phyloP scores from a whole-genome alignment of 2,329 filamentous ascomycete genomes.

The Colletotrichum sp. region DNA sequence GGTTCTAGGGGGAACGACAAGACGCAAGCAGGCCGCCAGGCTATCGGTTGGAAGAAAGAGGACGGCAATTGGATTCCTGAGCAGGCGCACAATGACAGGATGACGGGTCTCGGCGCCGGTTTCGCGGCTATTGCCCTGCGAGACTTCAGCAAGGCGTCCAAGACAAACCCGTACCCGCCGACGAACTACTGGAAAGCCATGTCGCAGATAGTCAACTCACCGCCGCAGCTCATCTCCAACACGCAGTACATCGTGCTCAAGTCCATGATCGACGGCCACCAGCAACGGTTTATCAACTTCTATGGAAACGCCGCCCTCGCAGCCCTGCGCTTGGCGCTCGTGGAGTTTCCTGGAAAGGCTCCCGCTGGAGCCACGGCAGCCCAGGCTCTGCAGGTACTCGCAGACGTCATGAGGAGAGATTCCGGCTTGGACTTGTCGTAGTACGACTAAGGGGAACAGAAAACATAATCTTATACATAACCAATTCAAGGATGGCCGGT shows the following conservation, averaged over 20 bases:
- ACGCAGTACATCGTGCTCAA: slow-evolving; percentile 76
- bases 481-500: not conserved
- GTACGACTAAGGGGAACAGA: not conserved
- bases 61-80: slow-evolving; percentile 66
- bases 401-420: slow-evolving; percentile 55
- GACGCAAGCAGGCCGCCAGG: slow-evolving; percentile 68
- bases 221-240: slow-evolving; percentile 68
- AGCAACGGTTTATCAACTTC: slow-evolving; percentile 77
- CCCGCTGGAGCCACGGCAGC: slow-evolving; percentile 53
- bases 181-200: slow-evolving; percentile 83
- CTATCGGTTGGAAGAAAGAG: slow-evolving; percentile 77
- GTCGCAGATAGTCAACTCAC: slow-evolving; percentile 78
- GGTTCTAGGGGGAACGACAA: slow-evolving; percentile 79
- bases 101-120: slow-evolving; percentile 83
- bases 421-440: slow-evolving; percentile 52
- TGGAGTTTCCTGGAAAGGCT: slow-evolving; percentile 72
- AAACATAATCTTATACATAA: slow-evolving; percentile 18
- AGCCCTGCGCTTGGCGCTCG: slow-evolving; percentile 70
- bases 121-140: slow-evolving; percentile 84
- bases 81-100: slow-evolving; percentile 79
- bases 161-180: slow-evolving; percentile 77
- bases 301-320: slow-evolving; percentile 81
- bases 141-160: slow-evolving; percentile 75
- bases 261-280: slow-evolving; percentile 74
- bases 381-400: slow-evolving; percentile 57